Evolutionary conservation across 1,284 basidiomycete species (phyloP).

Genomic region (Cryptococcus jaspeensis): DNA sequence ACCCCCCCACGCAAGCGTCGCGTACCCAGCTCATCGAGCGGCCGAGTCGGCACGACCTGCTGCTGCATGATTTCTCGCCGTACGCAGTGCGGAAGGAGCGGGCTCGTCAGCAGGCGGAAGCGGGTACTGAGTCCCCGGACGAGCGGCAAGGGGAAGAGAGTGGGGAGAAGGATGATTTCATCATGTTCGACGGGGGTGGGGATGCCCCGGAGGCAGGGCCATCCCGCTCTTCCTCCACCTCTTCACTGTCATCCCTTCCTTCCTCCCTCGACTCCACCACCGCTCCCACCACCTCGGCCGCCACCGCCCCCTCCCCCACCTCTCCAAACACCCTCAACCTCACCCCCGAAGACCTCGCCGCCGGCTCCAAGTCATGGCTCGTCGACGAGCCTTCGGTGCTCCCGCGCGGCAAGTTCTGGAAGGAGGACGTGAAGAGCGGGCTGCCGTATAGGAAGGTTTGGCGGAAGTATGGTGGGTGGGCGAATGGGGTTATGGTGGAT

Average conservation of each 20-base stretch:
- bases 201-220: no score
- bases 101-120: not conserved
- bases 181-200: no score
- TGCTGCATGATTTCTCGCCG: slow-evolving; percentile 42
- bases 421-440: slow-evolving; percentile 26
- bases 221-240: no score
- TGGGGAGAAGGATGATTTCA: not conserved
- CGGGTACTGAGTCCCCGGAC: not conserved
- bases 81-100: slow-evolving; percentile 12
- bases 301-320: no score
- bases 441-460: slow-evolving; percentile 33
- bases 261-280: no score
- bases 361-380: not conserved
- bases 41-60: slow-evolving; percentile 19
- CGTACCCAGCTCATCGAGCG: slow-evolving; percentile 10
- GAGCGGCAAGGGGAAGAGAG: not conserved
- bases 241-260: no score
- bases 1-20: not conserved
- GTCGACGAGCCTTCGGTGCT: slow-evolving; percentile 20
- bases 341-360: no score
- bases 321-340: no score
- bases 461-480: slow-evolving; percentile 18
- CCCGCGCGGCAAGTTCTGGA: slow-evolving; percentile 23
- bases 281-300: no score
- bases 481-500: slow-evolving; percentile 48